These are phyloP conservation scores for Coniferiporia sulphurascens DNA, from an alignment of 1,284 basidiomycete genomes.

Conservation along the genomic window DNA sequence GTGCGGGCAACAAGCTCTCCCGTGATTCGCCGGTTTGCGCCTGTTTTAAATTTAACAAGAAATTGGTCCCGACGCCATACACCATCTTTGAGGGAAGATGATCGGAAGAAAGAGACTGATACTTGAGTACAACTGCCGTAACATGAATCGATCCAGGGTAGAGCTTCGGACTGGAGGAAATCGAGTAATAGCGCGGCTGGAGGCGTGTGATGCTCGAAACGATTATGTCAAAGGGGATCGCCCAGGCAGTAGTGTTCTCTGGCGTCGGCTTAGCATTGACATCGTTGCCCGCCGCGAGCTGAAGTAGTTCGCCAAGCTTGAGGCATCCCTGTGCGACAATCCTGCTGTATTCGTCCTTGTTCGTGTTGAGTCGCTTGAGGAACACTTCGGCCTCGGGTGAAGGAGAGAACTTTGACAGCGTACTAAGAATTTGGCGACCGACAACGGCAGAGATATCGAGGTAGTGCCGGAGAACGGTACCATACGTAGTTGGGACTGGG, in stretches of 20 bases:
- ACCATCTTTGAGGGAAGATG: constrained; percentile 58
- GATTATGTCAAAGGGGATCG: constrained; percentile 96
- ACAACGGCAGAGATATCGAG: constrained; percentile 92
- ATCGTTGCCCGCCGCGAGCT: constrained; percentile 81
- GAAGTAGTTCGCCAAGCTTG: constrained; percentile 88
- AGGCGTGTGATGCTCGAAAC: constrained; percentile 90
- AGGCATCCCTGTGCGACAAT: constrained; percentile 79
- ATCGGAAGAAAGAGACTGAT: constrained; percentile 60
- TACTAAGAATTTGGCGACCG: constrained; percentile 88
- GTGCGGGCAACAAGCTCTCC: constrained; percentile 33
- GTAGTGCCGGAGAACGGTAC: constrained; percentile 93
- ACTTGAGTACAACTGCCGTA: constrained; percentile 92
- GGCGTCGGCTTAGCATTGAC: constrained; percentile 49
- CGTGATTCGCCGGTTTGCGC: constrained; percentile 54
- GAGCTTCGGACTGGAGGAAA: constrained; percentile 94
- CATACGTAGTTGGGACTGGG: constrained; percentile 95
- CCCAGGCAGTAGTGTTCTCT: constrained; percentile 78
- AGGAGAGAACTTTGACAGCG: constrained; percentile 86
- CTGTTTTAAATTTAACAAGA: constrained; percentile 86
- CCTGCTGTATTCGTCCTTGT: constrained; percentile 83
- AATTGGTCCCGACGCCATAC: constrained; percentile 88
- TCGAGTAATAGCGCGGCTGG: constrained; percentile 97
- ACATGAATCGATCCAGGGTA: constrained; percentile 87
- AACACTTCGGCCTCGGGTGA: constrained; percentile 70
- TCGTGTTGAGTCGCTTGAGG: constrained; percentile 74